Conservation (phyloP, 495 filamentous ascomycete genomes). For the Penicillium canescens region DNA sequence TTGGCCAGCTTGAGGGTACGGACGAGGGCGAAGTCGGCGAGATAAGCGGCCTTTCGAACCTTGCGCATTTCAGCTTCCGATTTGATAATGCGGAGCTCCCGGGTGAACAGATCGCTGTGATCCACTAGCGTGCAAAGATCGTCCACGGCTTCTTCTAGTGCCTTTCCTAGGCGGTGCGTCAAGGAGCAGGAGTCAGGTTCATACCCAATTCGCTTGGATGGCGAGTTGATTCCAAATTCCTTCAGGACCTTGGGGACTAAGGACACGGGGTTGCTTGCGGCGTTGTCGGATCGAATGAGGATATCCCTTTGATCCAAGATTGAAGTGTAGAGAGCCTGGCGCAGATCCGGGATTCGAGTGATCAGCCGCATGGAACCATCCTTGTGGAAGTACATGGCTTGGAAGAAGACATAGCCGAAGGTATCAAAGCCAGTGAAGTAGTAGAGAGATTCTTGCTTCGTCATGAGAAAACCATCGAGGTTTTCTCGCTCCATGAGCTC, state of each 20-base stretch:
- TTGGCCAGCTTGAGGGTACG: constrained; percentile 23
- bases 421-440: constrained; percentile 27
- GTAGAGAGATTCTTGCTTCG: constrained; percentile 28
- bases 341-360: constrained; percentile 24
- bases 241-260: constrained; percentile 20
- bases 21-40: constrained; percentile 23
- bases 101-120: constrained; percentile 20
- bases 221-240: constrained; percentile 19
- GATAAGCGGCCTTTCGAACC: constrained; percentile 26
- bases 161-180: constrained; percentile 18
- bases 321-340: constrained; percentile 26
- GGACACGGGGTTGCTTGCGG: constrained; percentile 22
- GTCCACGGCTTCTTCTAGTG: constrained; percentile 14
- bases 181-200: constrained; percentile 22
- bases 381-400: constrained; percentile 27
- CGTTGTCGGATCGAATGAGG: constrained; percentile 24
- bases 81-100: constrained; percentile 24
- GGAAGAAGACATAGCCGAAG: constrained; percentile 30
- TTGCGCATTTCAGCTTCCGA: constrained; percentile 24
- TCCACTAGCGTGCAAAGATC: constrained; percentile 21
- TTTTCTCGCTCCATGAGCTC: constrained; percentile 24
- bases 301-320: constrained; percentile 19
- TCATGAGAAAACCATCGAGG: constrained; percentile 26
- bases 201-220: constrained; percentile 23
- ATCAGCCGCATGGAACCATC: constrained; percentile 24